Percentiles rank a stretch among this genome's conserved stretches.
These are phyloP conservation scores for Euptelea pleiosperma DNA, from an alignment of 164 flowering plant genomes.

Conservation along the genomic window DNA sequence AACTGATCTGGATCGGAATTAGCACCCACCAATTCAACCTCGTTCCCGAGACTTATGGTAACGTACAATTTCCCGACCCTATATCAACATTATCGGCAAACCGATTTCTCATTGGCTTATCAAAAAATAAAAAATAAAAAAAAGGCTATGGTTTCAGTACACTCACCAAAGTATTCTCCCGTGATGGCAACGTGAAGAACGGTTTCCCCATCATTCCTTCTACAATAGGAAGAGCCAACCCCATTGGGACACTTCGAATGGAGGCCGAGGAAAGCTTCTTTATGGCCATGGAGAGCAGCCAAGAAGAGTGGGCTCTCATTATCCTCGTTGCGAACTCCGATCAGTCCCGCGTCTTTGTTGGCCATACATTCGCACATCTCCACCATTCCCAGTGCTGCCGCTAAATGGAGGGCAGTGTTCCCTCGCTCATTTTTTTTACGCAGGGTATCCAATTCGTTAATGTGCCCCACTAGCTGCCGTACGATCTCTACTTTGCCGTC, in stretches of 20 bases:
- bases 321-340: slow-evolving; percentile 6
- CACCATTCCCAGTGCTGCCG: slow-evolving; percentile 17
- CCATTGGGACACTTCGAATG: not conserved
- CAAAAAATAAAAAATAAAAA: too few relatives aligned
- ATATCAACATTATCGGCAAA: too few relatives aligned
- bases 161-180: slow-evolving; percentile 23
- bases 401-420: slow-evolving; percentile 28
- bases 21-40: too few relatives aligned
- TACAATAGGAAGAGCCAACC: slow-evolving; percentile 9
- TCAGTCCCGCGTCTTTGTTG: not conserved
- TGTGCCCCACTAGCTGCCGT: slow-evolving; percentile 3
- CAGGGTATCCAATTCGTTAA: slow-evolving; percentile 1
- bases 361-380: slow-evolving; percentile 17
- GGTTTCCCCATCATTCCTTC: slow-evolving; percentile 25
- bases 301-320: slow-evolving; percentile 25
- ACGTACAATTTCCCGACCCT: too few relatives aligned
- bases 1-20: too few relatives aligned
- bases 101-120: too few relatives aligned
- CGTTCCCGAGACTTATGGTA: too few relatives aligned
- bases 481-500: slow-evolving; percentile 17
- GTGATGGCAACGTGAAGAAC: slow-evolving; percentile 25
- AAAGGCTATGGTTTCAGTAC: too few relatives aligned
- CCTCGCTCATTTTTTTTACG: slow-evolving; percentile 13
- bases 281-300: slow-evolving; percentile 19
- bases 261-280: slow-evolving; percentile 13